These are phyloP conservation scores for Colletotrichum cereale DNA, from an alignment of 2,329 filamentous ascomycete species.

Conservation along the genomic window DNA sequence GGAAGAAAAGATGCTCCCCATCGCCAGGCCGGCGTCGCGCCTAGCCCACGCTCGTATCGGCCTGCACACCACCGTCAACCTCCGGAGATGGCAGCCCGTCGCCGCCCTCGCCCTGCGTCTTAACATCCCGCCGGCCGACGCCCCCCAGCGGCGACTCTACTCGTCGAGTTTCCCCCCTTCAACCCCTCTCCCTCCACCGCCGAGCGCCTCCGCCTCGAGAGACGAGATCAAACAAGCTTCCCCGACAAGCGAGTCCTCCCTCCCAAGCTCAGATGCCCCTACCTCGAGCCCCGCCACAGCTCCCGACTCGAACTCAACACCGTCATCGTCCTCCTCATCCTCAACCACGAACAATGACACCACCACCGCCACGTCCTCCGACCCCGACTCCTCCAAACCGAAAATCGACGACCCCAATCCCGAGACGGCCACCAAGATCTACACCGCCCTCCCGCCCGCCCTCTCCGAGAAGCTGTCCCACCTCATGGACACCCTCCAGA, in stretches of 20 bases:
- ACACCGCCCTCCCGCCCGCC: slow-evolving; percentile 52
- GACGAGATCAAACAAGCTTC: slow-evolving; percentile 27
- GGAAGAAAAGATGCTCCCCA: slow-evolving; percentile 29
- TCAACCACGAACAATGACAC: slow-evolving; percentile 14
- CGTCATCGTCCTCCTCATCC: slow-evolving; percentile 10
- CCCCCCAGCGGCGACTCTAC: slow-evolving; percentile 16
- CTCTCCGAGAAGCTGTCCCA: slow-evolving; percentile 67
- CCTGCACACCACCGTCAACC: slow-evolving; percentile 22
- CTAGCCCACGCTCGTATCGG: slow-evolving; percentile 33
- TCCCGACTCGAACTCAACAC: neutral
- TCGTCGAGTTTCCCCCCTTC: slow-evolving; percentile 25
- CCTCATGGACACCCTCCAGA: slow-evolving; percentile 91
- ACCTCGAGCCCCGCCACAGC: slow-evolving; percentile 8
- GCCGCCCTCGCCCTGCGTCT: slow-evolving; percentile 6
- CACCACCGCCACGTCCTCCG: neutral
- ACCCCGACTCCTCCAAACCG: neutral
- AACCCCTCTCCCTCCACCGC: slow-evolving; percentile 9
- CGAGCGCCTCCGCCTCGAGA: slow-evolving; percentile 25
- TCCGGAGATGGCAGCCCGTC: slow-evolving; percentile 22
- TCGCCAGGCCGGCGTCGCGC: slow-evolving; percentile 36
- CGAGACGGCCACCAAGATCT: slow-evolving; percentile 32
- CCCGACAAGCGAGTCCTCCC: slow-evolving; percentile 8
- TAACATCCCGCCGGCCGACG: neutral
- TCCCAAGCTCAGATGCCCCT: slow-evolving; percentile 14
- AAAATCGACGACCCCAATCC: slow-evolving; percentile 24